phyloP scores from a whole-genome alignment of 1,284 basidiomycete species.

The Paramarasmius palmivorus region DNA sequence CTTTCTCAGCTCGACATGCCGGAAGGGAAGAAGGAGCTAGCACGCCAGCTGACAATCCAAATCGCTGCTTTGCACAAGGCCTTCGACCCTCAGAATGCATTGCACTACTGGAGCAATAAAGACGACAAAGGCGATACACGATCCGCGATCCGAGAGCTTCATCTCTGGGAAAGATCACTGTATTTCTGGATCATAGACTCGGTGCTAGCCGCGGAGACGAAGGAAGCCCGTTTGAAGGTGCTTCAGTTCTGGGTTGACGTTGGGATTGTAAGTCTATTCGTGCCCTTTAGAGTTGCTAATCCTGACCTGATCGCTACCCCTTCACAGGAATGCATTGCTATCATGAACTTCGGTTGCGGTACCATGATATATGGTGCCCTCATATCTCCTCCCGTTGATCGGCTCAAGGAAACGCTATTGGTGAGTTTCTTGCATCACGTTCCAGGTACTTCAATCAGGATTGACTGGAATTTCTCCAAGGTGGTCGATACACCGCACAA shows the following conservation, averaged over 20 bases:
- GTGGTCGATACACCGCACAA: slow-evolving; percentile 23
- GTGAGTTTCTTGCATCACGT: slow-evolving; percentile 19
- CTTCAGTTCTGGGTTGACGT: slow-evolving; percentile 44
- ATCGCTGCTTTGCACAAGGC: slow-evolving; percentile 33
- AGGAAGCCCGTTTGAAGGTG: slow-evolving; percentile 26
- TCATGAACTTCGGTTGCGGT: slow-evolving; percentile 45
- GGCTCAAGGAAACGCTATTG: slow-evolving; percentile 31
- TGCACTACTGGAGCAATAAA: slow-evolving; percentile 33
- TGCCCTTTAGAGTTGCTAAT: not conserved
- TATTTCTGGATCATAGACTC: slow-evolving; percentile 38
- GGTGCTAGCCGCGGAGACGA: slow-evolving; percentile 29
- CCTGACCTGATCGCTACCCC: not conserved
- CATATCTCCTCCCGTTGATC: slow-evolving; percentile 29
- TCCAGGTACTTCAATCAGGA: not conserved
- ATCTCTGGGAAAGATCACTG: slow-evolving; percentile 36
- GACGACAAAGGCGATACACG: slow-evolving; percentile 25
- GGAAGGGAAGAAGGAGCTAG: slow-evolving; percentile 39
- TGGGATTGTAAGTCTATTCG: slow-evolving; percentile 33
- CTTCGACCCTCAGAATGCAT: slow-evolving; percentile 43
- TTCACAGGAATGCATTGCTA: slow-evolving; percentile 39
- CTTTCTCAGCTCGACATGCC: slow-evolving; percentile 32
- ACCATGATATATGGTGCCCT: slow-evolving; percentile 38
- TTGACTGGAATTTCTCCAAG: slow-evolving; percentile 17
- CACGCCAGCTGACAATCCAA: slow-evolving; percentile 42
- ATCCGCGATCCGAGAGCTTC: slow-evolving; percentile 28